Evolutionary conservation across 306 rosid genomes (phyloP).

Genomic region (Prunus salicina): DNA sequence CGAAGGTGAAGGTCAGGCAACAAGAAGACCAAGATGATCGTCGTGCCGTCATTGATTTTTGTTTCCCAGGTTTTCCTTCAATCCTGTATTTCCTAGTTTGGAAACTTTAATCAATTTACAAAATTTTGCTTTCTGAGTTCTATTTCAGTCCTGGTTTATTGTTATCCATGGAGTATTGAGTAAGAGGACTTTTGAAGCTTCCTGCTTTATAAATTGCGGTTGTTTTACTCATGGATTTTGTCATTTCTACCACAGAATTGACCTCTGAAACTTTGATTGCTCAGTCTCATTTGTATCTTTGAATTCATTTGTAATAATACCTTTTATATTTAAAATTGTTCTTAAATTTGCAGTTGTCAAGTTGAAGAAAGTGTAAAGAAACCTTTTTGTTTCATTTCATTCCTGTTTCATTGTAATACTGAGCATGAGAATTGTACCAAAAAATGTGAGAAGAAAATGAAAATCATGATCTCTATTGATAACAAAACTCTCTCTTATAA

Average conservation of each 20-base stretch:
- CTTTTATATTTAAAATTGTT: not conserved
- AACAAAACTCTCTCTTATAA: not conserved
- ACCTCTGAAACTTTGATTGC: not conserved
- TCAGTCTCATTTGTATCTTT: not conserved
- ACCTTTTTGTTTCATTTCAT: not conserved
- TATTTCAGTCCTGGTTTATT: not conserved
- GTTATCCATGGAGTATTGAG: not conserved
- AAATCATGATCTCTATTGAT: not conserved
- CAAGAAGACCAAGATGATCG: conserved; percentile 28
- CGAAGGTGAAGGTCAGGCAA: conserved; percentile 35
- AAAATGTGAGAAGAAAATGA: not conserved
- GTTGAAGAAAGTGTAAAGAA: not conserved
- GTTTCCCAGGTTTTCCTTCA: conserved; percentile 19
- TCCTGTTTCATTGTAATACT: not conserved
- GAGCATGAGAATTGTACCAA: not conserved
- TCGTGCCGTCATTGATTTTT: conserved; percentile 7
- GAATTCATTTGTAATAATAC: not conserved
- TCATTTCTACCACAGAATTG: not conserved
- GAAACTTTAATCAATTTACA: not conserved
- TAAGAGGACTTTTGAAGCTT: not conserved
- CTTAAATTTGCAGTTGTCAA: not conserved
- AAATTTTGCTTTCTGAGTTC: not conserved
- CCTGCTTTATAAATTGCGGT: not conserved
- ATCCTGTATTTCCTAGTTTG: not conserved
- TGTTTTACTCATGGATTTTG: not conserved